Evolutionary conservation across 2,329 filamentous ascomycete genomes (phyloP), one percentile per base, ranked within the genome.

Genomic region (Trichophyton mentagrophytes): DNA sequence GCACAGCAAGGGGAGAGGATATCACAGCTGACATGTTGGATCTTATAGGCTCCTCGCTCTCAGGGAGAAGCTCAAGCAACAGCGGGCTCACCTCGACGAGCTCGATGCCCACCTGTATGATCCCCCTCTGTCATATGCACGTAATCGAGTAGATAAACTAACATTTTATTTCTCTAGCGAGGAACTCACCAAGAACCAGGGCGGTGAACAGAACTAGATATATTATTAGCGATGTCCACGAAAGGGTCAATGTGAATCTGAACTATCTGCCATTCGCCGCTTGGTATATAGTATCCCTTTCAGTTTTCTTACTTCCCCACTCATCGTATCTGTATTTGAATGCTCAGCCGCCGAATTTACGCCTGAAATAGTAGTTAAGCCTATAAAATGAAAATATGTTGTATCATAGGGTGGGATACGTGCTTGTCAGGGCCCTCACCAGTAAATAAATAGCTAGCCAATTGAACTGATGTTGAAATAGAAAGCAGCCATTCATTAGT

Each of bases 21-120:
- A 17, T 20, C 22, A 58, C 20, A 11, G 33, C 56, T 58, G 20
- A 59, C 20, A 3, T 40, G 3, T 33, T 38, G 9, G 20, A 42
- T 44, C 33, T 17, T 9, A 59, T 47, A 82, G 81, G 71, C 86
- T 96, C 65, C 68, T 82, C 59, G 83, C 83, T 72, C 85, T 96
- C 69, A 86, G 83, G 69, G 74, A 78, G 65, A 84, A 82, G 73
- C 82, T 96, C 66, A 70, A 76, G 65, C 85, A 89, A 75, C 90
- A 96, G 79, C 84, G 89, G 74, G 78, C 85, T 67, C 89, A 95
- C 79, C 84, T 96, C 66, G 80, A 92, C 72, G 86, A 91, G 73
- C 84, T 96, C 64, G 85, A 90, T 69, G 82, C 87, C 71, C 88
- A 95, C 82, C 90, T 96, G 89, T 93, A 77, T 72, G 86, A 77